These are phyloP conservation scores for Cladosporium sp. DNA, from an alignment of 2,329 filamentous ascomycete genomes.

Conservation along the genomic window DNA sequence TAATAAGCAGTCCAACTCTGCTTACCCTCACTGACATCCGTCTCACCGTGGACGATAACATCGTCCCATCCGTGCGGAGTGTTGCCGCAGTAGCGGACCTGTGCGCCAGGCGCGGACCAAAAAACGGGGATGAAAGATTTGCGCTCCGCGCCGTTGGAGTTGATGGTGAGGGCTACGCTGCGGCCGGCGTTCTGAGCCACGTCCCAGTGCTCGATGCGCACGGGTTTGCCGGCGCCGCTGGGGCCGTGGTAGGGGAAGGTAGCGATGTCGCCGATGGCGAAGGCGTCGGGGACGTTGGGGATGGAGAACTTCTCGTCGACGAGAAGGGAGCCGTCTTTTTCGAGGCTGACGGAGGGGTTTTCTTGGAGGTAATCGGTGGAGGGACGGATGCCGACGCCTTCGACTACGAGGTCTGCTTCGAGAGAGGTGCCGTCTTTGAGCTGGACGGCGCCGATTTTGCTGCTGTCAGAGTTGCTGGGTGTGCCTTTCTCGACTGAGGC, in stretches of 20 bases:
- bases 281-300: constrained; percentile 72
- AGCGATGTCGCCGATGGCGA: constrained; percentile 91
- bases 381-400: constrained; percentile 83
- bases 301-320: constrained; percentile 79
- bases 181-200: constrained; percentile 92
- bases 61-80: constrained; percentile 80
- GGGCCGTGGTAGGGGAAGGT: constrained; percentile 92
- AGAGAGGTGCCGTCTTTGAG: constrained; percentile 83
- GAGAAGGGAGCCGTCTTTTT: constrained; percentile 78
- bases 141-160: constrained; percentile 54
- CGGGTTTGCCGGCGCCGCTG: constrained; percentile 65
- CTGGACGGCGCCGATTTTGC: constrained; percentile 71
- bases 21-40: constrained; percentile 53
- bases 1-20: constrained; percentile 88
- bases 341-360: constrained; percentile 68
- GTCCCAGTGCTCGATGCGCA: constrained; percentile 97
- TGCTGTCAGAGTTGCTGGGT: constrained; percentile 60
- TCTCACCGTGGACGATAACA: constrained; percentile 70
- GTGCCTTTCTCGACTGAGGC: constrained; percentile 79
- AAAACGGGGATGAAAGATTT: constrained; percentile 87
- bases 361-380: constrained; percentile 76
- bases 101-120: constrained; percentile 87
- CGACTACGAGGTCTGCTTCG: constrained; percentile 81
- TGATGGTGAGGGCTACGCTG: constrained; percentile 71
- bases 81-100: constrained; percentile 91